Evolutionary conservation across 306 rosid genomes (phyloP).

Genomic region (Astragalus membranaceus): DNA sequence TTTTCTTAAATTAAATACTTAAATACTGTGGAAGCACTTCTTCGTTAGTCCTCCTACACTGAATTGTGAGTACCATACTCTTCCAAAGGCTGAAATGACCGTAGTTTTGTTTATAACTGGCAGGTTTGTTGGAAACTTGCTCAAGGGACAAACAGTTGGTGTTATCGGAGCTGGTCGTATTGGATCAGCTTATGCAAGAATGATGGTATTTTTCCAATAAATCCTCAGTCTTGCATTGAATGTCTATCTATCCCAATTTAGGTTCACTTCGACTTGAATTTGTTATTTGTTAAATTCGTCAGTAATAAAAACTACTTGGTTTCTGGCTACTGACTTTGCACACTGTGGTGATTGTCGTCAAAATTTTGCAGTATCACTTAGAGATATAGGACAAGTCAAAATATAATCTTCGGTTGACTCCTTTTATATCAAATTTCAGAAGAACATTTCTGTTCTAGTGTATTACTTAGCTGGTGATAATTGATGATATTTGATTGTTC

Average conservation of each 20-base stretch:
- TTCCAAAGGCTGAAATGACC: conserved; percentile 1
- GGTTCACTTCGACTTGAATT: conserved; percentile 11
- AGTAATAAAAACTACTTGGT: neutral
- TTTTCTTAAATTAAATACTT: neutral
- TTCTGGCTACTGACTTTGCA: neutral
- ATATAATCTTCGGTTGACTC: neutral
- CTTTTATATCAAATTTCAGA: neutral
- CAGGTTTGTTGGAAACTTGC: conserved; percentile 94
- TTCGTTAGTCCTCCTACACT: neutral
- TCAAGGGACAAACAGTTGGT: conserved; percentile 97
- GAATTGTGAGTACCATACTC: neutral
- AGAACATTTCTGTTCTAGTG: neutral
- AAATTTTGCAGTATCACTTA: neutral
- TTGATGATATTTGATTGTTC: neutral
- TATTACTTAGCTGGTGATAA: neutral
- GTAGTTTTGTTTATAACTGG: neutral
- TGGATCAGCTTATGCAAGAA: conserved; percentile 98
- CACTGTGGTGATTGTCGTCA: neutral
- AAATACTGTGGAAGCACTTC: neutral
- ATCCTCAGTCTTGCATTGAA: neutral
- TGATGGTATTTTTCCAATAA: conserved; percentile 63
- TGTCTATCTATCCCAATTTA: neutral
- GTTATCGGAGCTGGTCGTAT: conserved; percentile 99
- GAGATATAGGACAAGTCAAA: neutral
- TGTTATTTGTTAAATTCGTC: neutral